Evolutionary conservation across 768 basidiomycete species (phyloP), one percentile per base, ranked within the genome.

Genomic region (Daedaleopsis sinensis): DNA sequence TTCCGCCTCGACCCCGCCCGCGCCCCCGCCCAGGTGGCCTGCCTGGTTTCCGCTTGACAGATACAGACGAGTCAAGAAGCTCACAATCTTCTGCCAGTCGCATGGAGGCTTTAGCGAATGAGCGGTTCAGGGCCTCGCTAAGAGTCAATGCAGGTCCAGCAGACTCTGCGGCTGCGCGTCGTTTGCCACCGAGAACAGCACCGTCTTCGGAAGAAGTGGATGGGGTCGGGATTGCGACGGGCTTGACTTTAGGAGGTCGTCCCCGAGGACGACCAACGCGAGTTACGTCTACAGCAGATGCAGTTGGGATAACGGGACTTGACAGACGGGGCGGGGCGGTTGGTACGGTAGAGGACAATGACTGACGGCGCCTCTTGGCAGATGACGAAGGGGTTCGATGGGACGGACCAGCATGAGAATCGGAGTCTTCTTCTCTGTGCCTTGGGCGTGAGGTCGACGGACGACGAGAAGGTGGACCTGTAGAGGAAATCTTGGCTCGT

Each of bases 51-150:
- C 55, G 42, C 37, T 52, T 38, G 4, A 39, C 49, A 15, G 46
- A 36, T 5, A 6, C 16, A n/a, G n/a, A 32, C 1, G 47, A 0
- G n/a, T 46, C 18, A n/a, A n/a, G 15, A 1, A 35, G 10, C 19
- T 38, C 52, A 23, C 35, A 23, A 37, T n/a, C 7, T 15, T 6
- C 13, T 8, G 19, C n/a, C 4, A 32, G 7, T 7, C 27, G 27
- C 27, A 32, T 32, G 7, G 27, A 32, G 27, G 27, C 27, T 3
- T 32, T 32, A 32, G 27, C 27, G 13, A 57, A 57, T 13, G 61
- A 62, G 7, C 23, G 39, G 36, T 62, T 62, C 51, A 62, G 27
- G 1, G 61, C 61, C 12, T 62, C 61, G 11, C 50, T 57, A 6
- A 62, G 47, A 9, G 55, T 47, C 1, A 53, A 16, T 6, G 18